Percentiles rank a stretch among this genome's conserved stretches.
Conservation (phyloP, 805 yeast species). For the Wickerhamiella domercqiae region DNA sequence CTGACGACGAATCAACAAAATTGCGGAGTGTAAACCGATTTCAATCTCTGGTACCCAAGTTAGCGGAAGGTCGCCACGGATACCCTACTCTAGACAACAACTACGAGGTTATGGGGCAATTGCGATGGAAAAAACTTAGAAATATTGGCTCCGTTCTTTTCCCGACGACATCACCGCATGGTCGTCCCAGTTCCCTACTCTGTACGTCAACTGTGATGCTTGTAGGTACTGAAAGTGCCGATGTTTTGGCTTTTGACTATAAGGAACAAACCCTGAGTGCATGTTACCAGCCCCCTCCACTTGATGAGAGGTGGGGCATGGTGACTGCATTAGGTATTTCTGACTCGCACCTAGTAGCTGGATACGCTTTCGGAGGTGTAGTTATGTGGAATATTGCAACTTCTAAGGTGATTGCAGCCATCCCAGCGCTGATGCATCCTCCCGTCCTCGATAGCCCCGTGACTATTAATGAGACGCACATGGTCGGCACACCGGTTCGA, state of each 20-base stretch:
- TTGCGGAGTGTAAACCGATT: too few species aligned
- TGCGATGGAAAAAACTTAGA: conserved; percentile 31
- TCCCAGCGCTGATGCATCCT: conserved; percentile 7
- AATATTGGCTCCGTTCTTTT: conserved; percentile 26
- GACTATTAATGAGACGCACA: conserved; percentile 25
- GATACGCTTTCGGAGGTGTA: conserved; percentile 49
- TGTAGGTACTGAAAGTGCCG: conserved; percentile 59
- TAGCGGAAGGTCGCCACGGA: too few species aligned
- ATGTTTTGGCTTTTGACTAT: conserved; percentile 49
- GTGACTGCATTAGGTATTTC: conserved; percentile 47
- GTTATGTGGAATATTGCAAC: conserved; percentile 46
- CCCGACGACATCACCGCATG: conserved; percentile 27
- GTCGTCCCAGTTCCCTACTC: conserved; percentile 35
- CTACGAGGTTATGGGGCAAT: too few species aligned
- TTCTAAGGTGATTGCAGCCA: conserved; percentile 2
- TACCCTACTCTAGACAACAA: too few species aligned
- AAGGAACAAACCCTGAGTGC: conserved; percentile 38
- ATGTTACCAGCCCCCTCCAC: conserved; percentile 25
- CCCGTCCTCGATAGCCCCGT: background rate
- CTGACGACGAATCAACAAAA: too few species aligned
- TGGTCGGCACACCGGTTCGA: conserved; percentile 26
- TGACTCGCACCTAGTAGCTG: conserved; percentile 50
- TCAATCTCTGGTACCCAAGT: too few species aligned
- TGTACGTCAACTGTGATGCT: conserved; percentile 20
- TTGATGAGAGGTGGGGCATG: conserved; percentile 27